Conservation (phyloP, 345 rosid genomes). For the Isatis tinctoria region DNA sequence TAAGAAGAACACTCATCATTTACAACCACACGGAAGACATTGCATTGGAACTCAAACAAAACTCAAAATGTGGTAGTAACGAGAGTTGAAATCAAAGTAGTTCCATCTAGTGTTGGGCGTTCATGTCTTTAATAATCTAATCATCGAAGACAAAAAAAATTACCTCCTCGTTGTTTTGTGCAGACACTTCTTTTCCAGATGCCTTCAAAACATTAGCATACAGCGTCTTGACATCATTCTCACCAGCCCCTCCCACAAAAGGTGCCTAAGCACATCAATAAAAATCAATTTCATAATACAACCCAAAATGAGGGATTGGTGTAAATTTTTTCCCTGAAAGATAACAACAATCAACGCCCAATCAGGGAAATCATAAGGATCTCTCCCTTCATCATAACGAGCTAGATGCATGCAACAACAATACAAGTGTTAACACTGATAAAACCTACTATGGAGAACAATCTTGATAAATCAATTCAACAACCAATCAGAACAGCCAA, state of each 20-base stretch:
- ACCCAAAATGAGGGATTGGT: neutral
- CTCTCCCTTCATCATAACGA: neutral
- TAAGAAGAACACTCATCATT: neutral
- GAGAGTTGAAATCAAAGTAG: neutral
- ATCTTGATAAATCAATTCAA: neutral
- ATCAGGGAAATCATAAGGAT: neutral
- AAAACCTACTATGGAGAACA: neutral
- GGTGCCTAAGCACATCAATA: conserved; percentile 37
- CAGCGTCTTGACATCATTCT: conserved; percentile 50
- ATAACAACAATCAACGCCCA: neutral
- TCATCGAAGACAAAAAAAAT: neutral
- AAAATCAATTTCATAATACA: neutral
- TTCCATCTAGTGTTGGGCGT: neutral
- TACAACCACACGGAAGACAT: neutral
- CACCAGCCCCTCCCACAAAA: conserved; percentile 22
- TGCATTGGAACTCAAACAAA: neutral
- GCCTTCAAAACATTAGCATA: conserved; percentile 47
- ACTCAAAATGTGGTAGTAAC: neutral
- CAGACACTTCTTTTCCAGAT: conserved; percentile 37
- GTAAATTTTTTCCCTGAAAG: neutral
- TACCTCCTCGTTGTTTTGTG: conserved; percentile 46
- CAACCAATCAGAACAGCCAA: neutral
- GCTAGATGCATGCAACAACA: neutral
- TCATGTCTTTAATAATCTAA: neutral
- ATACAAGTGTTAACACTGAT: conserved; percentile 8